Evolutionary conservation across 345 rosid species (phyloP).

Genomic region (Populus davidiana): DNA sequence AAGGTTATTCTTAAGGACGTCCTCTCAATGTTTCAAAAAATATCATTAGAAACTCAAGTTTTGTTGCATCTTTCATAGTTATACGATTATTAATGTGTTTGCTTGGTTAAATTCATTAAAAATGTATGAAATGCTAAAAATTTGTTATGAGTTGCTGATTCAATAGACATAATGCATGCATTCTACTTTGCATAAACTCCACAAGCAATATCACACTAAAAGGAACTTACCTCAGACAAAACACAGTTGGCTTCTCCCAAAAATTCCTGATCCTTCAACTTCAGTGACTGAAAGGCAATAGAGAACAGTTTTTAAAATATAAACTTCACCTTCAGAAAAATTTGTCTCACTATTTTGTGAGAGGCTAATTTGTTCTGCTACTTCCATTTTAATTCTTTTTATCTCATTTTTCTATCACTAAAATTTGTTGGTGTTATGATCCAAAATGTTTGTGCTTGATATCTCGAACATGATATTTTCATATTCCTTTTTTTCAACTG

Average conservation of each 20-base stretch:
- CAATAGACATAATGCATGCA: not conserved
- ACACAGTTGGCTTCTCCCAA: slow-evolving; percentile 75
- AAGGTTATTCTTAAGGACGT: too few species aligned
- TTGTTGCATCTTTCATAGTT: too few species aligned
- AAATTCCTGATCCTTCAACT: slow-evolving; percentile 66
- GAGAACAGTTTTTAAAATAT: slow-evolving; percentile 1
- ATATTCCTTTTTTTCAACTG: not conserved
- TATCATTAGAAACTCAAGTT: too few species aligned
- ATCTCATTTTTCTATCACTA: not conserved
- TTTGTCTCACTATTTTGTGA: too few species aligned
- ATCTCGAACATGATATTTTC: not conserved
- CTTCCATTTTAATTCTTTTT: not conserved
- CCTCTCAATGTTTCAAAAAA: too few species aligned
- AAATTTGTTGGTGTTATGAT: not conserved
- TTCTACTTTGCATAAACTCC: not conserved
- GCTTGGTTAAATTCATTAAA: too few species aligned
- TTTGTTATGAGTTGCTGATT: not conserved
- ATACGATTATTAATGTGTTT: too few species aligned
- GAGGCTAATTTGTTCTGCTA: too few species aligned
- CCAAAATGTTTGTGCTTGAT: not conserved
- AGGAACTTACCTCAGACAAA: slow-evolving; percentile 25
- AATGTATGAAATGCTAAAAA: too few species aligned
- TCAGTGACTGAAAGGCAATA: slow-evolving; percentile 42
- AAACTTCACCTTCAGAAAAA: not conserved
- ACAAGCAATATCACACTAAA: not conserved